Evolutionary conservation across 2,329 filamentous ascomycete genomes (phyloP).

Genomic region (Metarhizium album): DNA sequence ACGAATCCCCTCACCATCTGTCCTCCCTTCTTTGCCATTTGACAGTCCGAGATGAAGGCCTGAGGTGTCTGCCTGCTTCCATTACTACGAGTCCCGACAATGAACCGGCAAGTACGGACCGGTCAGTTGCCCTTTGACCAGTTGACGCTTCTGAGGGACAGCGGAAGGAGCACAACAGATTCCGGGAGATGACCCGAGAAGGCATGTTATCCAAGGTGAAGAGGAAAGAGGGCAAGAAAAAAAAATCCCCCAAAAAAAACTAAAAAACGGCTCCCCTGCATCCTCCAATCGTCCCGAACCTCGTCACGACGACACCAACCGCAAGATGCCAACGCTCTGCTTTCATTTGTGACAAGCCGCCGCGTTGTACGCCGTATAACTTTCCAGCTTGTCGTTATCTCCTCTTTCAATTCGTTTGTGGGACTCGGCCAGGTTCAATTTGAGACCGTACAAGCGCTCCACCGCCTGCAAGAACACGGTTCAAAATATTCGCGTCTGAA

Average conservation of each 20-base stretch:
- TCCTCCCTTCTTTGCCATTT: background rate
- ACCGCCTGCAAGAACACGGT: background rate
- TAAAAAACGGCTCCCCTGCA: background rate
- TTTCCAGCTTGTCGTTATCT: background rate
- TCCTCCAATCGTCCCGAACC: background rate
- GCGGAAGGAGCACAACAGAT: background rate
- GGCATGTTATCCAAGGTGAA: no score
- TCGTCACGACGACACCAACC: no score
- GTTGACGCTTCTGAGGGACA: background rate
- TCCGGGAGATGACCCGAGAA: background rate
- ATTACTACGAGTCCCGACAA: no score
- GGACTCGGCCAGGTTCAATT: background rate
- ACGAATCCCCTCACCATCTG: background rate
- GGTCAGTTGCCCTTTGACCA: no score
- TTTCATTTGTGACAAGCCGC: no score
- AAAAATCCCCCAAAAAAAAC: no score
- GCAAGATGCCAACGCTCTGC: no score
- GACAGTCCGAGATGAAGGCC: background rate
- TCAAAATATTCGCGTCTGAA: background rate
- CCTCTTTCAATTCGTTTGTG: background rate
- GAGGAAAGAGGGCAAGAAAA: no score
- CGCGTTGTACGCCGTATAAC: no score
- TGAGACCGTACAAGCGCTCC: background rate
- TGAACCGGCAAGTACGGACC: background rate
- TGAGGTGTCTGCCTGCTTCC: no score